Conservation (phyloP, 768 basidiomycete species). For the Bullera alba region DNA sequence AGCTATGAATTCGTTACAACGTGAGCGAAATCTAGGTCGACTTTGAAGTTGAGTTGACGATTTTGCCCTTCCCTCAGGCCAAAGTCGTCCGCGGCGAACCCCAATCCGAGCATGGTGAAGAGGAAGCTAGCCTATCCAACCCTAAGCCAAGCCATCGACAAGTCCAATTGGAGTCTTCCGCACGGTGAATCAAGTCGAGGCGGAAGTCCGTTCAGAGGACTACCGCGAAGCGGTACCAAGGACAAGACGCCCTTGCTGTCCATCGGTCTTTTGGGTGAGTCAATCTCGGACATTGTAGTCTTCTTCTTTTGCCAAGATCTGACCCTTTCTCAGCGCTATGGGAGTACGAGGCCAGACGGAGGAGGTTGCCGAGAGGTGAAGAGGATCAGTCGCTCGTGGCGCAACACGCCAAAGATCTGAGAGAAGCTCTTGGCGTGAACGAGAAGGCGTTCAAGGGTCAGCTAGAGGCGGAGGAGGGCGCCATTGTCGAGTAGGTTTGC, state of each 20-base stretch:
- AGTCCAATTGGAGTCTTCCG: slow-evolving; percentile 13
- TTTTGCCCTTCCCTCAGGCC: slow-evolving; percentile 1
- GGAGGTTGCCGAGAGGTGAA: slow-evolving; percentile 52
- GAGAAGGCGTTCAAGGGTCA: neutral
- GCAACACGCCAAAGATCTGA: neutral
- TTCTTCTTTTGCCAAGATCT: neutral
- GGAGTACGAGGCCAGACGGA: slow-evolving; percentile 66
- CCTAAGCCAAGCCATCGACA: slow-evolving; percentile 44
- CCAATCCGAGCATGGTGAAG: slow-evolving; percentile 16
- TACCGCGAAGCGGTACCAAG: slow-evolving; percentile 71
- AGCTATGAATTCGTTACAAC: slow-evolving; percentile 72
- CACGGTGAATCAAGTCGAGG: slow-evolving; percentile 9
- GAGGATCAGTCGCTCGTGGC: neutral
- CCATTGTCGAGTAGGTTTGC: neutral
- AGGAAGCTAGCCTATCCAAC: slow-evolving; percentile 59
- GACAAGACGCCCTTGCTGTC: slow-evolving; percentile 69
- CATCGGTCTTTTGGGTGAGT: slow-evolving; percentile 65
- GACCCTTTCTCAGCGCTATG: slow-evolving; percentile 58
- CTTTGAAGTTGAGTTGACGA: neutral
- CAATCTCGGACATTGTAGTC: neutral
- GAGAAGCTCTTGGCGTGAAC: neutral
- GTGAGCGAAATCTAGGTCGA: slow-evolving; percentile 52
- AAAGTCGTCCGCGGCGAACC: slow-evolving; percentile 7
- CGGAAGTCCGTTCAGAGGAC: slow-evolving; percentile 58
- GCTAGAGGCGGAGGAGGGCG: neutral